Evolutionary conservation across 176 grass and related monocot genomes (phyloP).

Genomic region (Pontederia paniculata): DNA sequence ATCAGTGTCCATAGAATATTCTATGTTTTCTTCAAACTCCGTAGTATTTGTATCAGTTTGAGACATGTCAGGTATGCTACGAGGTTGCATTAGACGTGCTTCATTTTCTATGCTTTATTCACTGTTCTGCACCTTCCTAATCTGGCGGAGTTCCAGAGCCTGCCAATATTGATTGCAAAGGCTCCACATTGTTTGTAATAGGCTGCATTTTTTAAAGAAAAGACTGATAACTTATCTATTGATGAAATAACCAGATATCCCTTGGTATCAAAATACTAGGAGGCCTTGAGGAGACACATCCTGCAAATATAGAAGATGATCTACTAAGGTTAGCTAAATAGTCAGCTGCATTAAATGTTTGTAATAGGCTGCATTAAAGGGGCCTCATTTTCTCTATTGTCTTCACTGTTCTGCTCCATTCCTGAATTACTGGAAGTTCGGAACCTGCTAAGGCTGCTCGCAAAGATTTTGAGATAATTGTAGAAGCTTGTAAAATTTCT

Average conservation of each 20-base stretch:
- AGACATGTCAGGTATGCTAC: not conserved
- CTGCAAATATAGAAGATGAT: too few relatives aligned
- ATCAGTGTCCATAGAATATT: constrained; percentile 33
- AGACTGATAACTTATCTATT: too few relatives aligned
- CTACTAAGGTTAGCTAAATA: too few relatives aligned
- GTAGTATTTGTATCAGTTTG: not conserved
- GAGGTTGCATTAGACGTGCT: not conserved
- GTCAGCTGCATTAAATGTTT: too few relatives aligned
- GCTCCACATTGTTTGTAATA: too few relatives aligned
- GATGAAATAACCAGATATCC: too few relatives aligned
- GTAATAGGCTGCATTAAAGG: too few relatives aligned
- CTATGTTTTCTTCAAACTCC: constrained; percentile 41
- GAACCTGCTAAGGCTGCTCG: not conserved
- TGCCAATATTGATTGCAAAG: too few relatives aligned
- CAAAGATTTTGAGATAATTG: not conserved
- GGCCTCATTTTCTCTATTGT: constrained; percentile 5
- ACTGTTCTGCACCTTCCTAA: constrained; percentile 17
- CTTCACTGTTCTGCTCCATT: not conserved
- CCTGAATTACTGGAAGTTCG: not conserved
- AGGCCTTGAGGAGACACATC: too few relatives aligned
- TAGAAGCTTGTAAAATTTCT: not conserved
- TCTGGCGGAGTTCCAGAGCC: too few relatives aligned
- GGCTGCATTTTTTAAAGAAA: too few relatives aligned
- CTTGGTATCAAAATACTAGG: too few relatives aligned
- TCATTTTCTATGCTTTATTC: constrained; percentile 10